Evolutionary conservation across 257 asterid species (phyloP), one percentile per base, ranked within the genome.

Genomic region (Pogostemon cablin): DNA sequence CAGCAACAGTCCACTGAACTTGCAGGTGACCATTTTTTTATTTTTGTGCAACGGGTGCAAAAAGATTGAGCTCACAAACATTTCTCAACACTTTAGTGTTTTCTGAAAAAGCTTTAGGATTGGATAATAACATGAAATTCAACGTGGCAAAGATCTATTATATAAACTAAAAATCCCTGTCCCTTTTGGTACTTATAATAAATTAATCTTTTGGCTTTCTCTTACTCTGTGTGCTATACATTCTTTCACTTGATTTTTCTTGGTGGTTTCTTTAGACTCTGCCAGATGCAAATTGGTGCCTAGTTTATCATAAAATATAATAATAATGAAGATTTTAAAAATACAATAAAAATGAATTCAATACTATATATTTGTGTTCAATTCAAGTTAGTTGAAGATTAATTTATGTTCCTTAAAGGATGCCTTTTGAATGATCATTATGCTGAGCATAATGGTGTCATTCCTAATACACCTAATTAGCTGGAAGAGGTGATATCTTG

Each of bases 11-110:
- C 77, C 35, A 82, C 68, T 12, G 69, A 62, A 32, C 72, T 43
- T 56, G 46, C 73, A 79, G 88, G 90, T 87, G 68, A 75, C 44
- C 9, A 54, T 60, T 42, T 70, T 7, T 38, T 20, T 75, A n/a
- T 42, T 52, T 20, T 54, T 56, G 39, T 42, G 41, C 56, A 7
- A 67, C 38, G n/a, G 49, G 34, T 50, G 71, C 12, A 10, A 9
- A 60, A 42, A 50, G 41, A 42, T 50, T 20, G 6, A 48, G 46
- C 50, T 48, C 53, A 47, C 49, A 46, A 10, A 7, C 20, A 64
- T 73, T 73, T 57, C 50, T 65, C 52, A 43, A 46, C 17, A 46
- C 17, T 73, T 42, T 42, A 9, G 32, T 20, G 49, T 46, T 47
- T 20, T 49, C 52, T 47, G 5, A 37, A 46, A 35, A 58, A 59